Evolutionary conservation across 83 land plant species (phyloP).

Genomic region (Picea abies): DNA sequence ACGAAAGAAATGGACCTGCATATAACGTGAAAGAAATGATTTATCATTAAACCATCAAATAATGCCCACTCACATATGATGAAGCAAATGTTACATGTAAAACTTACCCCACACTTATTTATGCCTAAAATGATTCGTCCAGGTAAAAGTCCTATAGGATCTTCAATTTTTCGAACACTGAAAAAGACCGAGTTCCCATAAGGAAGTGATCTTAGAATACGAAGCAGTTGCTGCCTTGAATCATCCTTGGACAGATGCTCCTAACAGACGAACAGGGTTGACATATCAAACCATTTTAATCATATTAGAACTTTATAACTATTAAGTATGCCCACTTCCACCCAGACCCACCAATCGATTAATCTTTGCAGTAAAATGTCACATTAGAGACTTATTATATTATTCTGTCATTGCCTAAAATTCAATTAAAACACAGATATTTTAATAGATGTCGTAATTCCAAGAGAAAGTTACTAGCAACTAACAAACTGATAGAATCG

Average conservation of each 20-base stretch:
- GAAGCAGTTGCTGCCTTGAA: constrained; percentile 94
- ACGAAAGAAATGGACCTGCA: constrained; percentile 97
- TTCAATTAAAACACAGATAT: too few species aligned
- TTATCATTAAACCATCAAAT: not conserved
- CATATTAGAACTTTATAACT: not conserved
- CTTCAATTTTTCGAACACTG: constrained; percentile 95
- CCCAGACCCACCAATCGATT: not conserved
- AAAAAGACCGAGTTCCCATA: constrained; percentile 98
- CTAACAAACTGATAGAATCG: not conserved
- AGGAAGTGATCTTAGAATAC: constrained; percentile 85
- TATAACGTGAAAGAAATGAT: not conserved
- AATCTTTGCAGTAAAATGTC: not conserved
- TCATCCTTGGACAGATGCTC: constrained; percentile 93
- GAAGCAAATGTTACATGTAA: not conserved
- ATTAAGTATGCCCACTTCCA: not conserved
- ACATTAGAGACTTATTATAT: not conserved
- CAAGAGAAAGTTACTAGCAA: not conserved
- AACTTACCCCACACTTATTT: constrained; percentile 92
- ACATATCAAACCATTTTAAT: not conserved
- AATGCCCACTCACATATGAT: not conserved
- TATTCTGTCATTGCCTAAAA: not conserved
- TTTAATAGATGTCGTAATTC: not conserved
- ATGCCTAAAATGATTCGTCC: constrained; percentile 90
- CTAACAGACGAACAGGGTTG: constrained; percentile 31
- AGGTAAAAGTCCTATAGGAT: constrained; percentile 98